Evolutionary conservation across 2,329 filamentous ascomycete species (phyloP).

Genomic region (Mollisiaceae sp.): DNA sequence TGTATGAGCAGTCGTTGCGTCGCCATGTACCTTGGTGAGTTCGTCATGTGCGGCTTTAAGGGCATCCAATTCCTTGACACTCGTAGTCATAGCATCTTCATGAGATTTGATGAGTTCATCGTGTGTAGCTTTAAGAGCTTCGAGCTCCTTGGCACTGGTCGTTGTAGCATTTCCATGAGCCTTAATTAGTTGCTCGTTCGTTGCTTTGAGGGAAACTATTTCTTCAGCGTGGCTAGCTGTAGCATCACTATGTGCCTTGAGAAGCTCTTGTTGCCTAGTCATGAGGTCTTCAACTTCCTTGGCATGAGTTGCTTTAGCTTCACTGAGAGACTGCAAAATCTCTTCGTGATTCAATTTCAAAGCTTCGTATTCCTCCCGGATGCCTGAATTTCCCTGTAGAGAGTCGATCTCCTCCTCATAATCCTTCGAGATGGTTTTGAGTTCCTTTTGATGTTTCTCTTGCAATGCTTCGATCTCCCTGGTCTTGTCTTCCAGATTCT

Average conservation of each 20-base stretch:
- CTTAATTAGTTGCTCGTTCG: constrained; percentile 31
- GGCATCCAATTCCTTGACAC: constrained; percentile 28
- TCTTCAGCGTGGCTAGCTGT: constrained; percentile 32
- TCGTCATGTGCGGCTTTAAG: constrained; percentile 11
- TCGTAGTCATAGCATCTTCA: constrained; percentile 18
- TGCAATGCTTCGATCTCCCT: constrained; percentile 53
- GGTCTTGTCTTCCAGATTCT: constrained; percentile 41
- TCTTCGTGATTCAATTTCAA: constrained; percentile 63
- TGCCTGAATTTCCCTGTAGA: constrained; percentile 65
- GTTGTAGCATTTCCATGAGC: constrained; percentile 20
- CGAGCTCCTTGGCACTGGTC: constrained; percentile 30
- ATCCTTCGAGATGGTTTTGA: constrained; percentile 63
- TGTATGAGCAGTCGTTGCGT: constrained; percentile 17
- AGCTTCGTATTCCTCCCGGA: constrained; percentile 67
- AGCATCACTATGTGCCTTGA: constrained; percentile 42
- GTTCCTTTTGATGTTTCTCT: constrained; percentile 60
- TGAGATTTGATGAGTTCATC: constrained; percentile 28
- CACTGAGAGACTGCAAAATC: constrained; percentile 44
- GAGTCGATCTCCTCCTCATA: constrained; percentile 70
- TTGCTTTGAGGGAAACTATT: constrained; percentile 33
- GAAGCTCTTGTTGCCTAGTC: constrained; percentile 56
- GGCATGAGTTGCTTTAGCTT: constrained; percentile 30
- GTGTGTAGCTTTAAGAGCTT: constrained; percentile 31
- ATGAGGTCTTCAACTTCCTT: constrained; percentile 45
- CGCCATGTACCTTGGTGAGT: constrained; percentile 27